Conservation (phyloP, 352 stramenopile species). For the Pythium brachiatum region DNA sequence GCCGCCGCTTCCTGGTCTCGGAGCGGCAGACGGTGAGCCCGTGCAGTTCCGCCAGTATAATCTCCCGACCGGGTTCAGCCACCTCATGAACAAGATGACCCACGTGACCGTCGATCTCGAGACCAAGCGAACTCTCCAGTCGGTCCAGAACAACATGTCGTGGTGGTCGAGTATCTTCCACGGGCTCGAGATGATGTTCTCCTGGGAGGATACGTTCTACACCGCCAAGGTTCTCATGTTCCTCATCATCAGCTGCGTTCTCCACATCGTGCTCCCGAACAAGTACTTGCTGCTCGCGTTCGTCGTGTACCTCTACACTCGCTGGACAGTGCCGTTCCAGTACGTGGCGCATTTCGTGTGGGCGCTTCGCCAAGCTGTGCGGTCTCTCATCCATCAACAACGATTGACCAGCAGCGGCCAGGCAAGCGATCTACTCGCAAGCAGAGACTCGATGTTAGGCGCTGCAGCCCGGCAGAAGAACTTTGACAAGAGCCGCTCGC, state of each 20-base stretch:
- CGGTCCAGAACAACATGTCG: constrained; percentile 87
- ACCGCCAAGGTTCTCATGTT: constrained; percentile 76
- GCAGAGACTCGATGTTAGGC: constrained; percentile 31
- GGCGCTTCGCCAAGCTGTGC: constrained; percentile 61
- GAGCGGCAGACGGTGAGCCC: constrained; percentile 35
- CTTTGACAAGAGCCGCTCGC: constrained; percentile 42
- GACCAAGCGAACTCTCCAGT: constrained; percentile 80
- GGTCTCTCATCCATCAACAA: constrained; percentile 75
- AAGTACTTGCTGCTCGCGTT: constrained; percentile 77
- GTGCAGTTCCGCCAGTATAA: constrained; percentile 77
- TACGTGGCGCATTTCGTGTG: constrained; percentile 67
- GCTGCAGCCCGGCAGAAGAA: constrained; percentile 13
- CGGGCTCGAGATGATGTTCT: constrained; percentile 86
- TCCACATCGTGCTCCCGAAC: constrained; percentile 85
- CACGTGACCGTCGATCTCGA: constrained; percentile 83
- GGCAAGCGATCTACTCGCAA: constrained; percentile 44
- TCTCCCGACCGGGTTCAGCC: constrained; percentile 77
- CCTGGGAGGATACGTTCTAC: constrained; percentile 87
- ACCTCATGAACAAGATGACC: constrained; percentile 90
- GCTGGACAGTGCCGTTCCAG: constrained; percentile 80
- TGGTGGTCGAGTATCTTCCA: constrained; percentile 86
- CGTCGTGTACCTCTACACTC: constrained; percentile 75
- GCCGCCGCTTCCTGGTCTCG: constrained; percentile 17
- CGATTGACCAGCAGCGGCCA: constrained; percentile 60
- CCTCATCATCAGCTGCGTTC: constrained; percentile 80